A percentile compares a stretch with the other conserved stretches of the same genome.
These are phyloP conservation scores for Cladorrhinum samala DNA, from an alignment of 495 filamentous ascomycete species.

Conservation along the genomic window DNA sequence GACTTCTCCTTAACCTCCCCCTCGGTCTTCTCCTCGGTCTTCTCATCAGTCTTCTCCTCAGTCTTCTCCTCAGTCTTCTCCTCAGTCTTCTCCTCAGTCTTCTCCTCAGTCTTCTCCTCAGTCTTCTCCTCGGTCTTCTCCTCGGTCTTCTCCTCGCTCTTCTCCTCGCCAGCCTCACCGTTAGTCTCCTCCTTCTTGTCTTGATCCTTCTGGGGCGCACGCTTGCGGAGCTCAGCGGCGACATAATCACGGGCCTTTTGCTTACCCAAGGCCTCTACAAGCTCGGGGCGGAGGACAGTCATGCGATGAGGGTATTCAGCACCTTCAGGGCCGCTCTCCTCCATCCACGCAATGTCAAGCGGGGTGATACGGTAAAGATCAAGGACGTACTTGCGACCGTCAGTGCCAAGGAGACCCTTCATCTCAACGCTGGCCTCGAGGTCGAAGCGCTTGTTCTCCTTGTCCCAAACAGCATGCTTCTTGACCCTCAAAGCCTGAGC, in stretches of 20 bases:
- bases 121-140: slow-evolving; percentile 27
- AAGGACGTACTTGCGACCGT: slow-evolving; percentile 93
- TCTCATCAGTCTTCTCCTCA: slow-evolving; percentile 26
- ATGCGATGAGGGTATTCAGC: slow-evolving; percentile 86
- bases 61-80: slow-evolving; percentile 26
- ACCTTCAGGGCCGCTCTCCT: slow-evolving; percentile 50
- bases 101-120: slow-evolving; percentile 22
- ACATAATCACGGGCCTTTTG: slow-evolving; percentile 83
- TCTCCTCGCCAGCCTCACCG: slow-evolving; percentile 22
- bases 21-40: slow-evolving; percentile 19
- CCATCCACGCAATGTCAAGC: slow-evolving; percentile 84
- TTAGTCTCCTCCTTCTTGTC: slow-evolving; percentile 21
- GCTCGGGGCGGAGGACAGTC: slow-evolving; percentile 83
- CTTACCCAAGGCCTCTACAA: slow-evolving; percentile 78
- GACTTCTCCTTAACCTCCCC: slow-evolving; percentile 18
- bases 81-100: slow-evolving; percentile 28
- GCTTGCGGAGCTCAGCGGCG: slow-evolving; percentile 61
- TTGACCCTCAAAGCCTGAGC: slow-evolving; percentile 83
- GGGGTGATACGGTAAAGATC: slow-evolving; percentile 95
- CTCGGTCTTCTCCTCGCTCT: slow-evolving; percentile 28
- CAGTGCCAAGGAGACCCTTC: slow-evolving; percentile 94
- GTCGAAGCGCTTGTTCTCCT: slow-evolving; percentile 82
- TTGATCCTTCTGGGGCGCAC: slow-evolving; percentile 31
- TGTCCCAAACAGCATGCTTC: slow-evolving; percentile 97
- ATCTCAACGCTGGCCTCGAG: slow-evolving; percentile 96